Conservation (phyloP, 2,329 filamentous ascomycete species). For the Macrophomina phaseolina region DNA sequence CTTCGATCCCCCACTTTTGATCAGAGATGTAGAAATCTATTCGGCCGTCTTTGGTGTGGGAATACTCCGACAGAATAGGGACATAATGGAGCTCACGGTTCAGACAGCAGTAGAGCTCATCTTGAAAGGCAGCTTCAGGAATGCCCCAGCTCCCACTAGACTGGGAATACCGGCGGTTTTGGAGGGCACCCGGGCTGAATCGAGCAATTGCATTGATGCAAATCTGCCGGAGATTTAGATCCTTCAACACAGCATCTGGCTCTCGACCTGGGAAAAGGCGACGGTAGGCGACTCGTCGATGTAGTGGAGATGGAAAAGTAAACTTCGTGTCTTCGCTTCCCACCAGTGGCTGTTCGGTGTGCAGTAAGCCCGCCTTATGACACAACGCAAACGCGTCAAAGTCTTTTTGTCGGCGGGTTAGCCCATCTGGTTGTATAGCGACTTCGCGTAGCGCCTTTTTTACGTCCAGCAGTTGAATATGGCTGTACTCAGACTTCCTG, state of each 20-base stretch:
- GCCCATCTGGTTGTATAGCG: not conserved
- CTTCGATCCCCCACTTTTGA: slow-evolving; percentile 23
- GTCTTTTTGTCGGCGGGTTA: not conserved
- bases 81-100: not conserved
- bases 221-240: slow-evolving; percentile 28
- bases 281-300: slow-evolving; percentile 29
- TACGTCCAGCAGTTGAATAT: not conserved
- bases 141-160: slow-evolving; percentile 26
- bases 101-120: not conserved
- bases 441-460: not conserved
- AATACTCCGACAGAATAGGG: not conserved
- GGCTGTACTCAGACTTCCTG: not conserved
- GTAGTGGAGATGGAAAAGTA: slow-evolving; percentile 30
- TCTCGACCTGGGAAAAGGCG: slow-evolving; percentile 28
- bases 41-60: not conserved
- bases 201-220: slow-evolving; percentile 31
- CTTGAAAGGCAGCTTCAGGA: slow-evolving; percentile 27
- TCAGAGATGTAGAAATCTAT: slow-evolving; percentile 14
- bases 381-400: not conserved
- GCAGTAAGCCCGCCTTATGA: not conserved
- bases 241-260: slow-evolving; percentile 24
- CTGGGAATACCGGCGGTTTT: slow-evolving; percentile 17
- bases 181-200: slow-evolving; percentile 29
- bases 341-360: slow-evolving; percentile 25
- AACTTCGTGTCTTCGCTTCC: slow-evolving; percentile 23